Evolutionary conservation across 2,329 filamentous ascomycete genomes (phyloP).

Genomic region (Cadophora sp.): DNA sequence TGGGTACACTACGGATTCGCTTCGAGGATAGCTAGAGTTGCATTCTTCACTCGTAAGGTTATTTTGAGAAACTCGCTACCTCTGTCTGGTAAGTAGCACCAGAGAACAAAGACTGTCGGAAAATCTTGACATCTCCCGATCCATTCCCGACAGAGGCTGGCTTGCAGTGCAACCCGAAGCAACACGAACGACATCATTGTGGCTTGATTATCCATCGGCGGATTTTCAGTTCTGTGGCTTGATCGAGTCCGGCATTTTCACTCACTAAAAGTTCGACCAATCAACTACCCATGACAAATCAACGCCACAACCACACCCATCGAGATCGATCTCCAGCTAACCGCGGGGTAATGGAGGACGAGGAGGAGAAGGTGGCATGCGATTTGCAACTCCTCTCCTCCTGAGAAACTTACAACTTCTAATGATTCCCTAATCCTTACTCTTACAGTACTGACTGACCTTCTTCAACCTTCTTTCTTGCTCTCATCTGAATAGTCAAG

Average conservation of each 20-base stretch:
- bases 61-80: conserved; percentile 3
- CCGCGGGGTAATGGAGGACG: conserved; percentile 25
- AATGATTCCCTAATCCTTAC: not conserved
- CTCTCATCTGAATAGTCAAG: no score
- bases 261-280: not conserved
- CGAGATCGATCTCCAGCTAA: conserved; percentile 19
- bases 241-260: not conserved
- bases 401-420: not conserved
- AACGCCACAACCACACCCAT: conserved; percentile 15
- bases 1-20: no score
- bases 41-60: not conserved
- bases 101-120: no score
- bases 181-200: conserved; percentile 11
- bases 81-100: no score
- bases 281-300: conserved; percentile 3
- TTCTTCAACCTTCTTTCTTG: not conserved
- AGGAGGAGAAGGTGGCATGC: not conserved
- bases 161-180: not conserved
- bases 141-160: no score
- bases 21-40: not conserved
- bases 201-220: not conserved
- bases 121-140: no score
- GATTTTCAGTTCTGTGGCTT: not conserved
- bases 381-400: not conserved
- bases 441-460: not conserved